These are phyloP conservation scores for Mucor saturninus DNA, from an alignment of 371 early-diverging fungal genomes.

Conservation along the genomic window DNA sequence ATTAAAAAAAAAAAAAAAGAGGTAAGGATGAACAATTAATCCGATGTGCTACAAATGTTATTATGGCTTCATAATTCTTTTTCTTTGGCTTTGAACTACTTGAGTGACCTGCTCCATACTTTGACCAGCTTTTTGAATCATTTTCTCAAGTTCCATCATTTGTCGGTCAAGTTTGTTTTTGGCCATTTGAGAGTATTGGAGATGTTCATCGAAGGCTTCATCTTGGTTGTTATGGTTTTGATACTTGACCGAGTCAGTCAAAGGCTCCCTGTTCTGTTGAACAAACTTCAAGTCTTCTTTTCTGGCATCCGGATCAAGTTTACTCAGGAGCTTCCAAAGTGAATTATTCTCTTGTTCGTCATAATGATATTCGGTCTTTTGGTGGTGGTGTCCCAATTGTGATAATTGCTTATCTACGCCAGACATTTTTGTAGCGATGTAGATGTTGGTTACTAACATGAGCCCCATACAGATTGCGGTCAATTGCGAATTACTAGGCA, in stretches of 20 bases:
- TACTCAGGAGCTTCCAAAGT: conserved; percentile 38
- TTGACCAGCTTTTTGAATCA: conserved; percentile 43
- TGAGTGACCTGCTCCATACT: conserved; percentile 44
- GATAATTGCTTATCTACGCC: conserved; percentile 39
- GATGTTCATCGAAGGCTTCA: conserved; percentile 5
- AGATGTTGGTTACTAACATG: conserved; percentile 42
- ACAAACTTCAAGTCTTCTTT: conserved; percentile 8
- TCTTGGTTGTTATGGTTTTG: conserved; percentile 6
- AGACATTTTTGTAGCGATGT: conserved; percentile 47
- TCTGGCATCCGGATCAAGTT: conserved; percentile 34
- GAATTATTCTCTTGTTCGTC: conserved; percentile 14
- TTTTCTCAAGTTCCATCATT: conserved; percentile 41
- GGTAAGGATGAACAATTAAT: not conserved
- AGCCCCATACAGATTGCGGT: conserved; percentile 41
- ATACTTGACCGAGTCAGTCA: not conserved
- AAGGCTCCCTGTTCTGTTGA: conserved; percentile 2
- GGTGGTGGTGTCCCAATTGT: conserved; percentile 4
- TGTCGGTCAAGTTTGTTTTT: conserved; percentile 39
- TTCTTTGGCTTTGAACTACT: conserved; percentile 35
- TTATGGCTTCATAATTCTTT: conserved; percentile 10
- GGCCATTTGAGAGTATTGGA: conserved; percentile 25
- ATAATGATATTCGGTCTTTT: not conserved
- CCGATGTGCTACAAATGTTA: not conserved
- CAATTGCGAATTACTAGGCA: conserved; percentile 31
- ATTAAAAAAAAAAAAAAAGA: not conserved